These are phyloP conservation scores for Cladosporium halotolerans DNA, from an alignment of 2,329 filamentous ascomycete species.

Conservation along the genomic window DNA sequence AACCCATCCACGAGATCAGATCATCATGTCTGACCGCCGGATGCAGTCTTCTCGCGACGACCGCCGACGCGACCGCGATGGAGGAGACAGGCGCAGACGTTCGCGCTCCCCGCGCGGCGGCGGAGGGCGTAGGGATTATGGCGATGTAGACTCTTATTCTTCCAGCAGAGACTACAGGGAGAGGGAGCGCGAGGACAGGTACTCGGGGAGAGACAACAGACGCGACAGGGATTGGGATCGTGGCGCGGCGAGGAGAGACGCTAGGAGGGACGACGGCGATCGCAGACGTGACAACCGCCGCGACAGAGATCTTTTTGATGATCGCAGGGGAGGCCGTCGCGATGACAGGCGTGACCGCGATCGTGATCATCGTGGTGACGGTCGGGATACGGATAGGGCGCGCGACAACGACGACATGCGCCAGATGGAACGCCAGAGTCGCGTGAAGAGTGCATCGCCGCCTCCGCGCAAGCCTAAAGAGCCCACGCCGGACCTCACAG, in stretches of 20 bases:
- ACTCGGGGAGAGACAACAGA: constrained; percentile 71
- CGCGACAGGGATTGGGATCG: constrained; percentile 42
- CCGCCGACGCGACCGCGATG: constrained; percentile 39
- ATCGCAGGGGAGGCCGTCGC: constrained; percentile 7
- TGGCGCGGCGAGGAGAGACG: constrained; percentile 60
- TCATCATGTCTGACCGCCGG: constrained; percentile 32
- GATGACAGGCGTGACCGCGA: constrained; percentile 44
- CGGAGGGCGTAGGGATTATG: constrained; percentile 65
- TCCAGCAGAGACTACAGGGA: constrained; percentile 89
- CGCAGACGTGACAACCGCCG: constrained; percentile 36
- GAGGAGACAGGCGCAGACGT: constrained; percentile 56
- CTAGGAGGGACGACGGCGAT: constrained; percentile 54
- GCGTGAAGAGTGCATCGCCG: constrained; percentile 66
- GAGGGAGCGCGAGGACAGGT: constrained; percentile 87
- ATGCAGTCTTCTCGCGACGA: constrained; percentile 41
- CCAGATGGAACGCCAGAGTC: constrained; percentile 32
- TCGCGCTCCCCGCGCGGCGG: constrained; percentile 69
- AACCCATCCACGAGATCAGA: constrained; percentile 4
- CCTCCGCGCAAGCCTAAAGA: constrained; percentile 86
- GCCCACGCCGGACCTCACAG: constrained; percentile 88
- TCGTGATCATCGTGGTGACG: constrained; percentile 35
- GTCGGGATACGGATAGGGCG: constrained; percentile 25
- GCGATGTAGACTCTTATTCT: constrained; percentile 79
- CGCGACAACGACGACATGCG: constrained; percentile 31
- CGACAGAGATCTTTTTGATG: constrained; percentile 24